Evolutionary conservation across 495 filamentous ascomycete genomes (phyloP), one percentile per base, ranked within the genome.

Genomic region (Mytilinidion resinicola): DNA sequence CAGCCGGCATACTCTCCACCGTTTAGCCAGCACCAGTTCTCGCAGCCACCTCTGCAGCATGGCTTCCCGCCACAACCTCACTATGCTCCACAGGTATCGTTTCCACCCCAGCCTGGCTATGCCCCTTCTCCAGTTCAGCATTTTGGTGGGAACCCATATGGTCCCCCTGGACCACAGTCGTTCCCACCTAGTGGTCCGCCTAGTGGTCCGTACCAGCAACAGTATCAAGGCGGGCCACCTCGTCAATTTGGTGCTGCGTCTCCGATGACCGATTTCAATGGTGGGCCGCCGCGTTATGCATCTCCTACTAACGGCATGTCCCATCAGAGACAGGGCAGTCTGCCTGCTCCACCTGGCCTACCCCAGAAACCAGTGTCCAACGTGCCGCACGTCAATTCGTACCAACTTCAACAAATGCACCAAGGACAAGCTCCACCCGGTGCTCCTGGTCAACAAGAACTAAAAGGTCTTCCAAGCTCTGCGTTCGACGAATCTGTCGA

Each of bases 351-450:
- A 0, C 74, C 82, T 3, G 81, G 81, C 52, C 75, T 89, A 17
- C 85, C 85, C 1, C 83, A 87, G 63, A 76, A 85, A 50, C 85
- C 85, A 10, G 67, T 77, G 0, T 81, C 86, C 60, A 78, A 76
- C 54, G 79, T 79, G 1, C 80, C 82, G 5, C 72, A 73, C 43
- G 74, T 83, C 43, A 81, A 82, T 61, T 71, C 77, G 9, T 78
- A 77, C 56, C 81, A 83, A 55, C 78, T 85, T 76, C 81, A 82
- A 56, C 79, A 82, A 66, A 77, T 85, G 76, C 84, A 88, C 66
- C 77, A 80, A 74, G 82, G 83, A 34, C 75, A 80, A 43, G 43
- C 65, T 51, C 61, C 70, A 41, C 14, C 60, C 55, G 17, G 53
- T 59, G 47, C 37, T 8, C 63, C 57, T 20, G 35, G 53, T 41